phyloP scores from a whole-genome alignment of 208 protist genomes.

The Angomonas ambiguus region DNA sequence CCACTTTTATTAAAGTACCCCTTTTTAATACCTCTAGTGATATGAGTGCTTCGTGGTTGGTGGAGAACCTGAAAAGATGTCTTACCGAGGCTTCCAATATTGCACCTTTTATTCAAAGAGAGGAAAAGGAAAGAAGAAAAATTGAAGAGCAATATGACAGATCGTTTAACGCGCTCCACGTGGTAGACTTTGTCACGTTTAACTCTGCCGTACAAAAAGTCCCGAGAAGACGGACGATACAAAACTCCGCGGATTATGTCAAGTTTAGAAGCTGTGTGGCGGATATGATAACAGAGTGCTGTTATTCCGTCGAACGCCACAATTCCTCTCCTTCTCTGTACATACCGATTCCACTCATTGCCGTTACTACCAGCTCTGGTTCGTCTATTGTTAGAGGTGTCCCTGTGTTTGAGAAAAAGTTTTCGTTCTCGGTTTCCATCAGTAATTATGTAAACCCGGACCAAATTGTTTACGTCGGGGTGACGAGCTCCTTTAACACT shows the following conservation, averaged over 20 bases:
- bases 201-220: neutral
- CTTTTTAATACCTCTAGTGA: constrained; percentile 46
- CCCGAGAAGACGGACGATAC: neutral
- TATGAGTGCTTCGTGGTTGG: constrained; percentile 54
- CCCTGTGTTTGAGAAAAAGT: constrained; percentile 43
- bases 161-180: constrained; percentile 17
- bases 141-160: constrained; percentile 46
- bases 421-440: constrained; percentile 50
- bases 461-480: constrained; percentile 73
- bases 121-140: constrained; percentile 37
- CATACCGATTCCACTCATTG: constrained; percentile 68
- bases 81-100: constrained; percentile 59
- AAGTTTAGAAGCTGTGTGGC: neutral
- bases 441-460: constrained; percentile 14
- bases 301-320: constrained; percentile 54
- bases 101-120: constrained; percentile 54
- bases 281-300: constrained; percentile 24
- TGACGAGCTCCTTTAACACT: constrained; percentile 56
- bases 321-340: constrained; percentile 63
- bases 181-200: neutral
- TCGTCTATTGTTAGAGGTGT: constrained; percentile 57
- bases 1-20: constrained; percentile 76
- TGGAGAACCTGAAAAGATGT: constrained; percentile 45
- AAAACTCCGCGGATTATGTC: neutral
- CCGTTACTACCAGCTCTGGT: constrained; percentile 36